Evolutionary conservation across 352 stramenopile species (phyloP).

Genomic region (Phytophthora sansomeana): DNA sequence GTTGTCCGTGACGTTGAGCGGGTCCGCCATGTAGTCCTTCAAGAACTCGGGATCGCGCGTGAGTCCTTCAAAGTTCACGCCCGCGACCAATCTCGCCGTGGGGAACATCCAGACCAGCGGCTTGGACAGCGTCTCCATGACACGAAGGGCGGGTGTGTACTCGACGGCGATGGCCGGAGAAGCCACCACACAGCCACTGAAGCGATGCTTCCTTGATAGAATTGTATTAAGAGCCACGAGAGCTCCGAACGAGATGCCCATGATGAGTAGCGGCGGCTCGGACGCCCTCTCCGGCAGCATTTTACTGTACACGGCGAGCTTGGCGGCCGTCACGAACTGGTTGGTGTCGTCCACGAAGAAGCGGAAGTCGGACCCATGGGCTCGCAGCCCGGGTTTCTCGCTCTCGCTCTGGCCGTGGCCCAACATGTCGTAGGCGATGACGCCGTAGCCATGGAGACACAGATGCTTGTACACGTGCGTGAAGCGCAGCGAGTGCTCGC

Average conservation of each 20-base stretch:
- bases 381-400: constrained; percentile 43
- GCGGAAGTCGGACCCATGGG: constrained; percentile 59
- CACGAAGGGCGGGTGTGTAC: constrained; percentile 52
- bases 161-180: constrained; percentile 71
- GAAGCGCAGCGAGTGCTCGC: constrained; percentile 71
- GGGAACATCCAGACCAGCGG: constrained; percentile 56
- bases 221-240: constrained; percentile 70
- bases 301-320: constrained; percentile 41
- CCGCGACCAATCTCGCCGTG: constrained; percentile 53
- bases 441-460: constrained; percentile 50
- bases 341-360: constrained; percentile 82
- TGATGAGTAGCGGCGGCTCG: constrained; percentile 52
- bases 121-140: constrained; percentile 49
- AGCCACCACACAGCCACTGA: constrained; percentile 59
- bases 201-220: constrained; percentile 52
- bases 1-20: constrained; percentile 52
- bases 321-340: constrained; percentile 56
- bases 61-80: constrained; percentile 57
- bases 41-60: constrained; percentile 50
- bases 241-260: constrained; percentile 74
- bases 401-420: constrained; percentile 64
- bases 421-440: constrained; percentile 74
- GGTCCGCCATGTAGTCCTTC: constrained; percentile 62
- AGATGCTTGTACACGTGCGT: constrained; percentile 64
- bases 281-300: constrained; percentile 36